phyloP scores from a whole-genome alignment of 108 stramenopile species.

The Fragilariopsis cylindrus region DNA sequence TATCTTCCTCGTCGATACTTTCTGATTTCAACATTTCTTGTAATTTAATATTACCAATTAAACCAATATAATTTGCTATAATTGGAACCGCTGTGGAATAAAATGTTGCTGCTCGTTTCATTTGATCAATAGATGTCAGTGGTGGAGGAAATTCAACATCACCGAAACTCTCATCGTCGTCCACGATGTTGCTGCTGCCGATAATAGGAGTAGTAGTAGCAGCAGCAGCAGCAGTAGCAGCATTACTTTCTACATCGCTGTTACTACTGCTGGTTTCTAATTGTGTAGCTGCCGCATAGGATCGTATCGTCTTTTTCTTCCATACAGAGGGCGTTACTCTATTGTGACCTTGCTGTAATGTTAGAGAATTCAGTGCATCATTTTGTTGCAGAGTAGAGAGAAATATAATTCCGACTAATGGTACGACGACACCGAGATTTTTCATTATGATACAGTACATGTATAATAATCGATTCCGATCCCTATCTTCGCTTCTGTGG shows the following conservation, averaged over 20 bases:
- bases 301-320: neutral
- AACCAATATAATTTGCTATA: slow-evolving; percentile 72
- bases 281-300: neutral
- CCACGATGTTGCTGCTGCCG: neutral
- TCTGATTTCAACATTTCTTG: slow-evolving; percentile 60
- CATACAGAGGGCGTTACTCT: too few relatives aligned
- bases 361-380: neutral
- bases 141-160: slow-evolving; percentile 76
- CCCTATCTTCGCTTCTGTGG: too few relatives aligned
- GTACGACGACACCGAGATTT: neutral
- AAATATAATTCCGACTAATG: neutral
- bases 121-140: slow-evolving; percentile 54
- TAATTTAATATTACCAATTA: slow-evolving; percentile 60
- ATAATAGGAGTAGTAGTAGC: neutral
- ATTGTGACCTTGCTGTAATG: too few relatives aligned
- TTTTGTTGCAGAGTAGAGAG: neutral
- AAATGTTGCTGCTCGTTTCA: slow-evolving; percentile 76
- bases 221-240: neutral
- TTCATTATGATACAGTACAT: neutral
- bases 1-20: slow-evolving; percentile 50
- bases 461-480: too few relatives aligned
- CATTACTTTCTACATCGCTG: neutral
- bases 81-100: slow-evolving; percentile 81
- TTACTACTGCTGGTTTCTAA: neutral
- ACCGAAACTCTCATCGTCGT: slow-evolving; percentile 14